phyloP scores from a whole-genome alignment of 768 basidiomycete genomes.

The Neoboletus subvelutipes region DNA sequence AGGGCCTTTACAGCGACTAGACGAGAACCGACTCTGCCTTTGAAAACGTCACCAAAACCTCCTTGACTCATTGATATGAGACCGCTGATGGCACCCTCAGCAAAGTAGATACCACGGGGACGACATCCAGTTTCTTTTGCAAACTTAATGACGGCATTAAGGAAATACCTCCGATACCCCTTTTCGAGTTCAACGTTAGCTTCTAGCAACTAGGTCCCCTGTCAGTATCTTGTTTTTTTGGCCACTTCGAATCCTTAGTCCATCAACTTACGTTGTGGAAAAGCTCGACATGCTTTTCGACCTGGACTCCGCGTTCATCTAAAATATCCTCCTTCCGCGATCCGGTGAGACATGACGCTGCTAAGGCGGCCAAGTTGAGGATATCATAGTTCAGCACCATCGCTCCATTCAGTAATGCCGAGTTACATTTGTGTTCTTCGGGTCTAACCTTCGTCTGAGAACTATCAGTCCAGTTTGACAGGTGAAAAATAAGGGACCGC shows the following conservation, averaged over 20 bases:
- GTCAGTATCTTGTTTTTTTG: conserved; percentile 3
- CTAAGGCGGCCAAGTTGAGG: conserved; percentile 19
- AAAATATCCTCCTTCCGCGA: conserved; percentile 2
- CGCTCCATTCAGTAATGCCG: conserved; percentile 16
- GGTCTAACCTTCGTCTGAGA: conserved; percentile 8
- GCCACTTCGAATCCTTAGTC: background rate
- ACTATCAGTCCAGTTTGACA: conserved; percentile 8
- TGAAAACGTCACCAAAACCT: conserved; percentile 23
- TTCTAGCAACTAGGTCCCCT: conserved; percentile 23
- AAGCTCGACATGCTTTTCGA: conserved; percentile 19
- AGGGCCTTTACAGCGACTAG: conserved; percentile 32
- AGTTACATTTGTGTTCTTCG: conserved; percentile 26
- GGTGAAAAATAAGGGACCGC: background rate
- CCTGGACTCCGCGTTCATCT: background rate
- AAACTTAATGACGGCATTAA: conserved; percentile 21
- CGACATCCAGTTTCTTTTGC: conserved; percentile 19
- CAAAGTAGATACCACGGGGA: conserved; percentile 18
- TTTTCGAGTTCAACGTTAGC: conserved; percentile 14
- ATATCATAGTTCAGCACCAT: conserved; percentile 20
- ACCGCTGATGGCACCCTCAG: conserved; percentile 5
- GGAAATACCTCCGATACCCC: conserved; percentile 14
- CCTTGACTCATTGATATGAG: conserved; percentile 10
- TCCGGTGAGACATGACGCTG: conserved; percentile 13
- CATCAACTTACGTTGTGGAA: conserved; percentile 24
- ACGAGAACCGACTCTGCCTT: conserved; percentile 18